Percentiles rank a stretch among this genome's conserved stretches.
Conservation (phyloP, 1,284 basidiomycete species). For the Takashimella tepidaria region DNA sequence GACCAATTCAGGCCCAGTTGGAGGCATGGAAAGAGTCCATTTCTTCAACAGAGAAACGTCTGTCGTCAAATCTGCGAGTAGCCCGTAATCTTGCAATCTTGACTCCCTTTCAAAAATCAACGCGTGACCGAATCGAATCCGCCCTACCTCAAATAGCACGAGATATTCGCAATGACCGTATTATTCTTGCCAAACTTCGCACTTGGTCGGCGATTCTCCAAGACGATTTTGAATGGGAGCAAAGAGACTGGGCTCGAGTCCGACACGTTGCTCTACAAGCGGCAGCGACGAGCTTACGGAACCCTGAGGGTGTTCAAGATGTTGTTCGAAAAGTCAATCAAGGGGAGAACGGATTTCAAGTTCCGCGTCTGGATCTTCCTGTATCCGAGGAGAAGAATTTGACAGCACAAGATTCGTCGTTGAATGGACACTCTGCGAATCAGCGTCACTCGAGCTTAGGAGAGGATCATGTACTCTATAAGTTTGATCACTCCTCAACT, state of each 20-base stretch:
- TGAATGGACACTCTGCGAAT: background rate
- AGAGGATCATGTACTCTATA: background rate
- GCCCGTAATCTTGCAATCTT: slow-evolving; percentile 78
- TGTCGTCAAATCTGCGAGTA: slow-evolving; percentile 67
- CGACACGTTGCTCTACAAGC: slow-evolving; percentile 65
- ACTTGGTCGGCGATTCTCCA: slow-evolving; percentile 71
- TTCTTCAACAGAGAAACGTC: slow-evolving; percentile 55
- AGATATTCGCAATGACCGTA: slow-evolving; percentile 61
- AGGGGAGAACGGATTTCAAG: slow-evolving; percentile 8
- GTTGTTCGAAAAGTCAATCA: slow-evolving; percentile 28
- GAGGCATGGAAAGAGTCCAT: slow-evolving; percentile 61
- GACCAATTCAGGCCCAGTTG: slow-evolving; percentile 56
- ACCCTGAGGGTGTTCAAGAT: slow-evolving; percentile 19
- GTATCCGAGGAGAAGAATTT: slow-evolving; percentile 3
- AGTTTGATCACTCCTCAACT: slow-evolving; percentile 3
- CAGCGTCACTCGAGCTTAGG: background rate
- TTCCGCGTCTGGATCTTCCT: slow-evolving; percentile 13
- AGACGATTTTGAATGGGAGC: slow-evolving; percentile 67
- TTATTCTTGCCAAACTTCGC: slow-evolving; percentile 65
- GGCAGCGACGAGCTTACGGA: slow-evolving; percentile 54
- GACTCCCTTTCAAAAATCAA: slow-evolving; percentile 77
- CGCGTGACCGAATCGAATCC: slow-evolving; percentile 65
- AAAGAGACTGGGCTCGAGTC: slow-evolving; percentile 62
- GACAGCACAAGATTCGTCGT: background rate
- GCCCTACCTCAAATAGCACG: slow-evolving; percentile 63